phyloP scores from a whole-genome alignment of 2,329 filamentous ascomycete species.

The Colletotrichum tofieldiae region DNA sequence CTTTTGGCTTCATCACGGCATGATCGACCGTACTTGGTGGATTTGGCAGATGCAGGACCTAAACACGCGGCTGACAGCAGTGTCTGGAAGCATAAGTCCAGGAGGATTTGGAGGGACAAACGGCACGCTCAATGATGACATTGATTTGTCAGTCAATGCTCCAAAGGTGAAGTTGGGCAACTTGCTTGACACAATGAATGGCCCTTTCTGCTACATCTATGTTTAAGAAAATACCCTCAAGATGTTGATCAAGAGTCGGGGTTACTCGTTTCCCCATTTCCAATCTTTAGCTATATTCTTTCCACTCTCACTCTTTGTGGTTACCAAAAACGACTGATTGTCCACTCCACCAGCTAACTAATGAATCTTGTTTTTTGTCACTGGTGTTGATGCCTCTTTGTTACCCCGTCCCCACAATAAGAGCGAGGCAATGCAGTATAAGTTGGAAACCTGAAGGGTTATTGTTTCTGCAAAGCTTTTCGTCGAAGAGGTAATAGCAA shows the following conservation, averaged over 20 bases:
- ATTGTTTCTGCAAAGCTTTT: too few species aligned
- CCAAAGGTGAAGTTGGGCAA: slow-evolving; percentile 49
- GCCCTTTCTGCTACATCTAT: slow-evolving; percentile 53
- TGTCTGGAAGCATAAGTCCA: slow-evolving; percentile 39
- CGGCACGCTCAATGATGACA: slow-evolving; percentile 44
- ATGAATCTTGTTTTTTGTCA: too few species aligned
- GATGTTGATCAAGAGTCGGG: background rate
- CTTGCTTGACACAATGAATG: slow-evolving; percentile 50
- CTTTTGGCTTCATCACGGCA: slow-evolving; percentile 48
- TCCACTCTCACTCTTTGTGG: too few species aligned
- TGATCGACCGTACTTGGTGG: slow-evolving; percentile 49
- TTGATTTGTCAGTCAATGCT: slow-evolving; percentile 48
- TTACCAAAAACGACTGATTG: too few species aligned
- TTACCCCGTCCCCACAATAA: too few species aligned
- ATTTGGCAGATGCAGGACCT: slow-evolving; percentile 48
- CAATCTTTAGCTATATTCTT: background rate
- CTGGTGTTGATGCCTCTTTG: too few species aligned
- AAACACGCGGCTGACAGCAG: slow-evolving; percentile 24
- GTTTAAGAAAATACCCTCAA: slow-evolving; percentile 12
- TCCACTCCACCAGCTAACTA: too few species aligned
- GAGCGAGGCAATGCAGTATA: too few species aligned
- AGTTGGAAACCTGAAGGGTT: too few species aligned
- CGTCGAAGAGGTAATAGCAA: too few species aligned
- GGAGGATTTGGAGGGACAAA: slow-evolving; percentile 39
- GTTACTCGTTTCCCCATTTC: background rate